Base-by-base conservation (phyloP, 768 basidiomycete species). In the Boletus edulis region DNA sequence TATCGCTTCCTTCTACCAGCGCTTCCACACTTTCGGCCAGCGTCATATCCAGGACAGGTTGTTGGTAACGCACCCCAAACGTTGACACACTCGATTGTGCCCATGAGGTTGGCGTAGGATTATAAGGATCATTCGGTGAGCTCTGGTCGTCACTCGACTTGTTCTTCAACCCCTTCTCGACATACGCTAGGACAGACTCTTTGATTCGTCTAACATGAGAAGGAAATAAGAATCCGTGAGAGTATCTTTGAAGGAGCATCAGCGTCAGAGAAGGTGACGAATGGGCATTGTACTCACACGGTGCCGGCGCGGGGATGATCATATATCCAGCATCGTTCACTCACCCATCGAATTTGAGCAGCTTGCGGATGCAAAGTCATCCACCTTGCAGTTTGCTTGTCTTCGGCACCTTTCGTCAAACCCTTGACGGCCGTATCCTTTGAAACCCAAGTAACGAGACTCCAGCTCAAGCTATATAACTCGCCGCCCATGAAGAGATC, bases 251-350 rank as follows among this genome's bases (percentile, higher is more conserved):
- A 64, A 12, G n/a, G 8, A 11, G 5, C 17, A 24, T 59, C 20
- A 55, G 47, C 46, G 52, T 7, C 41, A 51, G 52, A 45, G 60
- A 46, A 22, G 22, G 37, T 32, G 34, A 56, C 22, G 35, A 18
- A 37, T 29, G 18, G 27, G 34, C 35, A 44, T 29, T 49, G 24
- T 29, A 78, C 90, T 66, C 76, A 94, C 85, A 96, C 94, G 18
- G 95, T 97, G 46, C 91, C 89, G 15, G 91, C 85, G 46, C 93
- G 87, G 2, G 96, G 96, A 72, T 98, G 96, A 67, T 99, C 95
- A 72, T 99, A 98, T 60, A 99, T 92, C 91, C 93, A 96, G 72
- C 96, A 98, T 27, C 87, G 83, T 67, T 99, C 95, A 61, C 89
- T 87, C 32, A 81, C 79, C 95, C 96, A 98, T 42, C 92, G 83